phyloP scores from a whole-genome alignment of 495 filamentous ascomycete genomes.

The Xylaria scruposa region DNA sequence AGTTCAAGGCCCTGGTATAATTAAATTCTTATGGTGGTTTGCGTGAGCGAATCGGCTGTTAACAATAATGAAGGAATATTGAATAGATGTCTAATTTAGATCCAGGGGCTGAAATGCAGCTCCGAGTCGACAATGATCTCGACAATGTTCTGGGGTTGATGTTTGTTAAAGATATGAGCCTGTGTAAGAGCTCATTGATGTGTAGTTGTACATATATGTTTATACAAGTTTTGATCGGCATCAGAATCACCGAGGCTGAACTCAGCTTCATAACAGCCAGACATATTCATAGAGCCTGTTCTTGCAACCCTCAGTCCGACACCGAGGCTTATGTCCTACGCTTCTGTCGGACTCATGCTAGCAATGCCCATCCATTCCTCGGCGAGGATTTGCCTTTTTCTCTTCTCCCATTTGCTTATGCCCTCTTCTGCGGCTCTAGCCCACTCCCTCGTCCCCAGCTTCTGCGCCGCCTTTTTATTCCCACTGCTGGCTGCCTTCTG shows the following conservation, averaged over 20 bases:
- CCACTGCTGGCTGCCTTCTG: conserved; percentile 41
- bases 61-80: background rate
- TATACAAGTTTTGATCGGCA: background rate
- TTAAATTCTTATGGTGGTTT: background rate
- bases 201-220: background rate
- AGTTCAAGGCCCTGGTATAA: background rate
- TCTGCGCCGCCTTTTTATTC: conserved; percentile 30
- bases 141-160: background rate
- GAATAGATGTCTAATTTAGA: background rate
- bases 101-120: background rate
- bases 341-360: background rate
- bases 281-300: background rate
- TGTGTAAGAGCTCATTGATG: too few species aligned
- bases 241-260: background rate
- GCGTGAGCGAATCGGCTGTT: background rate
- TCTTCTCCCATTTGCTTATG: conserved; percentile 28
- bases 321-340: background rate
- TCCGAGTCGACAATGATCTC: background rate
- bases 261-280: background rate
- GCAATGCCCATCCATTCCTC: conserved; percentile 35
- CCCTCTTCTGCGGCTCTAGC: conserved; percentile 14
- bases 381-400: conserved; percentile 25
- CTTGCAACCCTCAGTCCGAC: background rate
- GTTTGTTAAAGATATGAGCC: background rate
- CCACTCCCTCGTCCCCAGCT: conserved; percentile 28